Percentiles rank a stretch among this genome's conserved stretches.
phyloP scores from a whole-genome alignment of 2,329 filamentous ascomycete species.

The Erysiphe pulchra region DNA sequence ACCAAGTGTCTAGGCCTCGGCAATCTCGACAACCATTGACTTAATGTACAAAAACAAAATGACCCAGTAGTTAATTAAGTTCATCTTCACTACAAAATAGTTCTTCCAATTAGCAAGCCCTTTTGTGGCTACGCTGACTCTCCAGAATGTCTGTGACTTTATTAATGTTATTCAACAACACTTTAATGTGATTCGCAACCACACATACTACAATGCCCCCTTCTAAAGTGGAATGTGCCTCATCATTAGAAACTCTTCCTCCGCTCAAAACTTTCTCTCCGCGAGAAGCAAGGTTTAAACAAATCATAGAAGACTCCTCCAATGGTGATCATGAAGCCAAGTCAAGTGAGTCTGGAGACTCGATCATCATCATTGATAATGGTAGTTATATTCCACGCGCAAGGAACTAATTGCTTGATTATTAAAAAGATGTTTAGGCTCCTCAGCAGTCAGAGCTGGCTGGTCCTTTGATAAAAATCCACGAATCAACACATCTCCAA shows the following conservation, averaged over 20 bases:
- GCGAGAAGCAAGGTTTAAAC: slow-evolving; percentile 34
- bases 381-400: slow-evolving; percentile 23
- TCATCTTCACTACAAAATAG: no score
- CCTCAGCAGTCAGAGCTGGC: slow-evolving; percentile 68
- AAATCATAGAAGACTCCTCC: slow-evolving; percentile 24
- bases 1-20: no score
- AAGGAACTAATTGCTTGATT: slow-evolving; percentile 3
- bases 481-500: slow-evolving; percentile 55
- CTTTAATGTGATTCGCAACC: no score
- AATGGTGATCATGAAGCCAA: slow-evolving; percentile 42
- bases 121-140: no score
- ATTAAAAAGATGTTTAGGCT: slow-evolving; percentile 28
- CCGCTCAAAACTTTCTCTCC: slow-evolving; percentile 31
- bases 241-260: slow-evolving; percentile 12
- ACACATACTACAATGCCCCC: slow-evolving; percentile 9
- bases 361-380: slow-evolving; percentile 94
- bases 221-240: slow-evolving; percentile 1
- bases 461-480: slow-evolving; percentile 86
- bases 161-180: no score
- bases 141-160: no score
- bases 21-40: no score
- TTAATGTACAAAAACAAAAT: no score
- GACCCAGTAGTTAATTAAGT: no score
- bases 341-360: slow-evolving; percentile 24
- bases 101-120: no score